Base-by-base conservation (phyloP, 2,329 filamentous ascomycete species). In the Talaromyces sp. region DNA sequence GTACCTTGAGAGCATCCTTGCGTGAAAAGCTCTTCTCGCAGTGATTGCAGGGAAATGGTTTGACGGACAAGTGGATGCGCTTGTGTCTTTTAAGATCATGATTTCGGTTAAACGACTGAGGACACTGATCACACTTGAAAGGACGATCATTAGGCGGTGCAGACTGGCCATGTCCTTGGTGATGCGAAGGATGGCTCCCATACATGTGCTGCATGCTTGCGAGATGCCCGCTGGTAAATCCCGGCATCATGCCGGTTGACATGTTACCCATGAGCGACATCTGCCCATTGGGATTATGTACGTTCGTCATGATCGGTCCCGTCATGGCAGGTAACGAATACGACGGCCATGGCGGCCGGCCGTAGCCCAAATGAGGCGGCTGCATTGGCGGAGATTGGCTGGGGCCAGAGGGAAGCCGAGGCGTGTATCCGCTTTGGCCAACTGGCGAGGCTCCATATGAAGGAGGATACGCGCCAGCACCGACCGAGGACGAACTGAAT, bases 11-110 rank as follows among this genome's bases (percentile, higher is more conserved):
- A 10, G 95, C 95, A 78, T 98, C 95, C 76, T 98, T 98, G 66
- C 95, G 85, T 3, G 93, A 97, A 74, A 99, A 99, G 75, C 91
- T 95, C 85, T 98, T 98, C 67, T 96, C 93, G 75, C 95, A 99
- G 73, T 90, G 90, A 7, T 83, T 87, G 76, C 95, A 99, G 0
- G 93, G 93, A 76, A 94, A 98, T 0, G 95, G 95, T 82, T 99
- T 99, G 47, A 98, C 92, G 0, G 93, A 91, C 65, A 98, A 79
- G 77, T 99, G 95, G 66, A 98, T 98, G 59, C 93, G 84, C 82
- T 97, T 97, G 77, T 99, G 95, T 60, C 95, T 86, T 80, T 99
- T 99, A 71, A 98, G 78, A 74, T 98, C 95, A 74, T 98, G 95
- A 69, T 98, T 98, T 4, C 95, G 85, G 77, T 96, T 98, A 81